phyloP scores from a whole-genome alignment of 2,329 filamentous ascomycete genomes.

The Cladosporium sp. region DNA sequence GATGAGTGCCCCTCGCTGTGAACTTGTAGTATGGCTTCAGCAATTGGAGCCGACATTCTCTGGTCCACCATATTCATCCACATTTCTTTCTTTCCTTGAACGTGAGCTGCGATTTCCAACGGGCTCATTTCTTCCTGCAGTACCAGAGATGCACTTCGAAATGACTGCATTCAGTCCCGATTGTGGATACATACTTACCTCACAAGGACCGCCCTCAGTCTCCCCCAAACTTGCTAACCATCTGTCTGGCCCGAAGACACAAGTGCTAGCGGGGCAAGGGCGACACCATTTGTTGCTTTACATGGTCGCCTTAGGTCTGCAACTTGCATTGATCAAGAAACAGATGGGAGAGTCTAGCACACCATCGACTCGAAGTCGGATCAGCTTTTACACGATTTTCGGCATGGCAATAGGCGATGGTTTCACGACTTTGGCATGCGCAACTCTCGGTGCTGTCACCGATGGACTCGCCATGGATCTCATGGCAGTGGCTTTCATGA shows the following conservation, averaged over 20 bases:
- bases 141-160: conserved; percentile 53
- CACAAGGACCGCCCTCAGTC: conserved; percentile 53
- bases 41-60: conserved; percentile 39
- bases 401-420: conserved; percentile 59
- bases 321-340: conserved; percentile 53
- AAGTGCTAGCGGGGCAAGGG: conserved; percentile 44
- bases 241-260: conserved; percentile 53
- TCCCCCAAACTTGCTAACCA: conserved; percentile 49
- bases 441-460: conserved; percentile 52
- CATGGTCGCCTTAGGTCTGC: conserved; percentile 44
- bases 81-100: conserved; percentile 49
- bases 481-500: conserved; percentile 53
- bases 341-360: conserved; percentile 63
- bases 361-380: conserved; percentile 58
- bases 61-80: conserved; percentile 19
- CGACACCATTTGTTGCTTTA: conserved; percentile 52
- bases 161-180: conserved; percentile 61
- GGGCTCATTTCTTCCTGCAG: conserved; percentile 49
- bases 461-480: conserved; percentile 52
- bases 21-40: conserved; percentile 83
- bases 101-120: conserved; percentile 56
- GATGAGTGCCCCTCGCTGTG: conserved; percentile 68
- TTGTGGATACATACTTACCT: conserved; percentile 61
- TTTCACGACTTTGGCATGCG: conserved; percentile 50
- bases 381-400: conserved; percentile 61